A percentile compares a stretch with the other conserved stretches of the same genome.
phyloP scores from a whole-genome alignment of 139 green algal genomes.

The Closterium sp. region DNA sequence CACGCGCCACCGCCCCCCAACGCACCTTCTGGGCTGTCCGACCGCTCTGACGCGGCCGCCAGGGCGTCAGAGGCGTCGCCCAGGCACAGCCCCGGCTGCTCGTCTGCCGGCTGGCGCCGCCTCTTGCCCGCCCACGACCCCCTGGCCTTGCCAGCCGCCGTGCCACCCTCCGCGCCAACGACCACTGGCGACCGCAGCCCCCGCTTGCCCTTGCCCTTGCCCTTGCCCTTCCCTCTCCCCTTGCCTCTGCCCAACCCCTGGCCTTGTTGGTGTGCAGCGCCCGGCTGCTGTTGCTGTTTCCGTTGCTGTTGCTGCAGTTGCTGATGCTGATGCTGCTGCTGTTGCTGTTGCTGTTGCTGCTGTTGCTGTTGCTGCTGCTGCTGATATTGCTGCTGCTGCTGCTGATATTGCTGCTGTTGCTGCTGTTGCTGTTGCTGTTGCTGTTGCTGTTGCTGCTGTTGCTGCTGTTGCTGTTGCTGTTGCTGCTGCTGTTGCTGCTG shows the following conservation, averaged over 20 bases:
- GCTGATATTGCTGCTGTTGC: neutral
- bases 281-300: neutral
- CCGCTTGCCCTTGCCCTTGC: neutral
- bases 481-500: neutral
- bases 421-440: neutral
- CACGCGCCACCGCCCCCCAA: neutral
- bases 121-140: neutral
- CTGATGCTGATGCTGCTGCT: neutral
- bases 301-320: neutral
- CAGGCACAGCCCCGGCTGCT: neutral
- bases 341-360: neutral
- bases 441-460: neutral
- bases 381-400: neutral
- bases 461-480: neutral
- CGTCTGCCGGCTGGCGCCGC: neutral
- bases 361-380: neutral
- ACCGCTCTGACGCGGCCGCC: neutral
- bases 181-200: neutral
- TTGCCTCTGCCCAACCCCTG: neutral
- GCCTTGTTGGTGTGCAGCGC: no score
- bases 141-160: neutral
- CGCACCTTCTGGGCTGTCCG: neutral
- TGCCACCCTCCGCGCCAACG: neutral
- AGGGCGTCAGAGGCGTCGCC: neutral
- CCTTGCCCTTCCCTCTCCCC: neutral